Conservation (phyloP, 2,329 filamentous ascomycete genomes). For the Ophiostoma piceae region DNA sequence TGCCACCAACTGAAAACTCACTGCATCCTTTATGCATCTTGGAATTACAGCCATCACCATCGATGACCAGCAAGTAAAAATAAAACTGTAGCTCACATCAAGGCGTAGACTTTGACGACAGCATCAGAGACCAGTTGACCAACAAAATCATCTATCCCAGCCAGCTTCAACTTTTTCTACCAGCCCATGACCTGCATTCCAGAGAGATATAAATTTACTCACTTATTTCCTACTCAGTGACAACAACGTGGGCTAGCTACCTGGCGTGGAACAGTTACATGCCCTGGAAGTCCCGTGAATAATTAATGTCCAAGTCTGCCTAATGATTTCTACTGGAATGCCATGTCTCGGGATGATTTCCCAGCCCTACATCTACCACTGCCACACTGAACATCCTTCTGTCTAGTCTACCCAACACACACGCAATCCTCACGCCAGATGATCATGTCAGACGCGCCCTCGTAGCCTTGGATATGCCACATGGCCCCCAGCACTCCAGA, state of each 20-base stretch:
- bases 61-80: not conserved
- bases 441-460: not conserved
- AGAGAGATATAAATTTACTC: not conserved
- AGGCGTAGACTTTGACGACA: not conserved
- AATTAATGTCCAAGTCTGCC: not conserved
- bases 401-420: not conserved
- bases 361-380: not conserved
- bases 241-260: not conserved
- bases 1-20: not conserved
- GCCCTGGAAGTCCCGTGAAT: not conserved
- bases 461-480: slow-evolving; percentile 10
- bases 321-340: not conserved
- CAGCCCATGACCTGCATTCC: not conserved
- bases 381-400: not conserved
- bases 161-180: not conserved
- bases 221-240: not conserved
- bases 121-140: not conserved
- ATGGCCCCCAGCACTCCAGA: slow-evolving; percentile 14
- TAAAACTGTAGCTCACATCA: not conserved
- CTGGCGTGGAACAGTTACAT: not conserved
- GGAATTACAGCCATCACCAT: not conserved
- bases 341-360: not conserved
- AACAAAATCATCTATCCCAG: not conserved
- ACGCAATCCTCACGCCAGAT: not conserved
- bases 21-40: not conserved